Evolutionary conservation across 768 basidiomycete genomes (phyloP).

Genomic region (Boletus sp.): DNA sequence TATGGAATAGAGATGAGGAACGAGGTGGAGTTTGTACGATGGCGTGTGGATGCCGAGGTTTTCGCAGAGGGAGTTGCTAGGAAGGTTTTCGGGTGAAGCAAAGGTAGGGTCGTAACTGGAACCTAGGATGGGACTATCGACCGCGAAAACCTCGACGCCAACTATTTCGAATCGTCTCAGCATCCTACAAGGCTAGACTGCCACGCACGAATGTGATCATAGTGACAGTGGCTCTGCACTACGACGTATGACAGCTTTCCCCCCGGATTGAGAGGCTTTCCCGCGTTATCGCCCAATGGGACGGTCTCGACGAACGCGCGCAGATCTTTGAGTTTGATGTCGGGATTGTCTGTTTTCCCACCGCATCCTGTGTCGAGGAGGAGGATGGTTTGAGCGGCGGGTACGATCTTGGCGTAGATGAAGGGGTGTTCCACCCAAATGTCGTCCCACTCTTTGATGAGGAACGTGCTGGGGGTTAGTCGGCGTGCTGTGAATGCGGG

Average conservation of each 20-base stretch:
- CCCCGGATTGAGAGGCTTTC: slow-evolving; percentile 41
- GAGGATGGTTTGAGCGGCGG: slow-evolving; percentile 39
- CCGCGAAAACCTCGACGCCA: slow-evolving; percentile 48
- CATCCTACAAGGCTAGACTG: not conserved
- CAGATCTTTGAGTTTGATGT: slow-evolving; percentile 41
- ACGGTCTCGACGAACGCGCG: slow-evolving; percentile 50
- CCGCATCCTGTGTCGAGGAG: slow-evolving; percentile 57
- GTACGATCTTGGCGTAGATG: slow-evolving; percentile 49
- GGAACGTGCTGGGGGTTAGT: slow-evolving; percentile 36
- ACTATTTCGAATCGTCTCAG: slow-evolving; percentile 30
- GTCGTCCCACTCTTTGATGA: slow-evolving; percentile 51
- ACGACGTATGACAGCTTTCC: slow-evolving; percentile 44
- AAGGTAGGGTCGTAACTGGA: slow-evolving; percentile 48
- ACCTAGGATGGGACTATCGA: slow-evolving; percentile 45
- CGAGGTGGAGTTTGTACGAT: slow-evolving; percentile 44
- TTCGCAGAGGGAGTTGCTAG: slow-evolving; percentile 46
- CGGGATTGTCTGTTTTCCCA: slow-evolving; percentile 40
- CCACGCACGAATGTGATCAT: slow-evolving; percentile 54
- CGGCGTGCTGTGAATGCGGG: slow-evolving; percentile 36
- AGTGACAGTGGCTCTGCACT: slow-evolving; percentile 53
- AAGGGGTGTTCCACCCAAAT: slow-evolving; percentile 50
- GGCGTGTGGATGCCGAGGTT: slow-evolving; percentile 40
- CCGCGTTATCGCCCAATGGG: slow-evolving; percentile 39
- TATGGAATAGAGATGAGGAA: slow-evolving; percentile 39
- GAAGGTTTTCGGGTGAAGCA: slow-evolving; percentile 38